Percentiles rank a stretch among this genome's conserved stretches.
Evolutionary conservation across 2,329 filamentous ascomycete species (phyloP).

Genomic region (Pseudofabraea citricarpa): DNA sequence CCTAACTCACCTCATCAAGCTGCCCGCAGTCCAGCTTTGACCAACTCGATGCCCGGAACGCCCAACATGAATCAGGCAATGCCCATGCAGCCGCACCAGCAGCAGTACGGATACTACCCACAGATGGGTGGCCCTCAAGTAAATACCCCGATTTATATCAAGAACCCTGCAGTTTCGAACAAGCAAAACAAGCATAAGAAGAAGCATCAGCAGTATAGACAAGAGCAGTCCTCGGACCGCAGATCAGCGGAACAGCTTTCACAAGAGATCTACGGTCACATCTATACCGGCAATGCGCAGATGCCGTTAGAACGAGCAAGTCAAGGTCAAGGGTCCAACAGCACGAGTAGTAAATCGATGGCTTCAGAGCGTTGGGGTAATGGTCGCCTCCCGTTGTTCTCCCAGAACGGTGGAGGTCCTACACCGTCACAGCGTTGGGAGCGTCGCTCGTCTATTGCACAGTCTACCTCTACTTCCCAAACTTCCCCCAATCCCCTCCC

Average conservation of each 20-base stretch:
- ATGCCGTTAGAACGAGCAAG: slow-evolving; percentile 14
- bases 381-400: slow-evolving; percentile 10
- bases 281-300: slow-evolving; percentile 15
- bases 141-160: slow-evolving; percentile 38
- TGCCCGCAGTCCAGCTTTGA: slow-evolving; percentile 60
- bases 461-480: slow-evolving; percentile 9
- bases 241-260: slow-evolving; percentile 17
- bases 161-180: slow-evolving; percentile 8
- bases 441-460: slow-evolving; percentile 11
- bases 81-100: slow-evolving; percentile 54
- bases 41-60: slow-evolving; percentile 61
- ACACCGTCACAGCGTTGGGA: slow-evolving; percentile 12
- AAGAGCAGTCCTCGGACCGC: slow-evolving; percentile 21
- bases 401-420: neutral
- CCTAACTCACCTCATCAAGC: slow-evolving; percentile 63
- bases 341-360: slow-evolving; percentile 12
- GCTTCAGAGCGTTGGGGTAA: slow-evolving; percentile 12
- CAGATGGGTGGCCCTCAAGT: slow-evolving; percentile 42
- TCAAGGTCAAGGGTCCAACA: slow-evolving; percentile 12
- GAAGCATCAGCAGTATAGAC: slow-evolving; percentile 11
- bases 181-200: slow-evolving; percentile 5
- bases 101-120: slow-evolving; percentile 36
- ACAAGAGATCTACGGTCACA: slow-evolving; percentile 21
- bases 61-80: slow-evolving; percentile 66
- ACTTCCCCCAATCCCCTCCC: slow-evolving; percentile 19